A percentile compares a stretch with the other conserved stretches of the same genome.
These are phyloP conservation scores for Penicillium sp. DNA, from an alignment of 2,329 filamentous ascomycete species.

Conservation along the genomic window DNA sequence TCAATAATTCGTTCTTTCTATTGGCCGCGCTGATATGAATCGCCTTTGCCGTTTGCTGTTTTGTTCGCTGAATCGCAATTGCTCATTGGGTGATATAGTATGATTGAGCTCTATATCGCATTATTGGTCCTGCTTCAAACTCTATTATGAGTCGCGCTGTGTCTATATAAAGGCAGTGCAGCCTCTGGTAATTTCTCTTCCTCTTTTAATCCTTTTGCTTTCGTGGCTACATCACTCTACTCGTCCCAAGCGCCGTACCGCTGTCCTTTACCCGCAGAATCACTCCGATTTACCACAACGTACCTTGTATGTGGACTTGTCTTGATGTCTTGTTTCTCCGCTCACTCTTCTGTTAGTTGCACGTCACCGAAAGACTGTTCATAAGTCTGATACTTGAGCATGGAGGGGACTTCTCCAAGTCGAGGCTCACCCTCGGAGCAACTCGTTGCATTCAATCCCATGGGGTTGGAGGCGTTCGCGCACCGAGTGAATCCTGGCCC, in stretches of 20 bases:
- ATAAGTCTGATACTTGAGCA: not conserved
- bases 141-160: not conserved
- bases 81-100: not conserved
- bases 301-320: not conserved
- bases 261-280: no score
- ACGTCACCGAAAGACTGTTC: not conserved
- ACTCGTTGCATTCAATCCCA: not conserved
- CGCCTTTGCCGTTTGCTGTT: not conserved
- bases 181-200: not conserved
- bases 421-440: conserved; percentile 1
- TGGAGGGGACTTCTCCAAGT: not conserved
- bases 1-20: no score
- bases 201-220: not conserved
- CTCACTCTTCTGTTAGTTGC: not conserved
- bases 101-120: not conserved
- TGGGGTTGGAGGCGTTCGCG: not conserved
- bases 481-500: not conserved
- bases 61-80: not conserved
- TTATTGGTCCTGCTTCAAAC: not conserved
- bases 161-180: not conserved
- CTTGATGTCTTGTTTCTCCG: no score
- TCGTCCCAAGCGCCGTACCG: not conserved
- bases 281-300: not conserved
- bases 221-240: not conserved
- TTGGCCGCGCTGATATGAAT: not conserved